phyloP scores from a whole-genome alignment of 2,329 filamentous ascomycete genomes.

The Lomentospora prolificans region DNA sequence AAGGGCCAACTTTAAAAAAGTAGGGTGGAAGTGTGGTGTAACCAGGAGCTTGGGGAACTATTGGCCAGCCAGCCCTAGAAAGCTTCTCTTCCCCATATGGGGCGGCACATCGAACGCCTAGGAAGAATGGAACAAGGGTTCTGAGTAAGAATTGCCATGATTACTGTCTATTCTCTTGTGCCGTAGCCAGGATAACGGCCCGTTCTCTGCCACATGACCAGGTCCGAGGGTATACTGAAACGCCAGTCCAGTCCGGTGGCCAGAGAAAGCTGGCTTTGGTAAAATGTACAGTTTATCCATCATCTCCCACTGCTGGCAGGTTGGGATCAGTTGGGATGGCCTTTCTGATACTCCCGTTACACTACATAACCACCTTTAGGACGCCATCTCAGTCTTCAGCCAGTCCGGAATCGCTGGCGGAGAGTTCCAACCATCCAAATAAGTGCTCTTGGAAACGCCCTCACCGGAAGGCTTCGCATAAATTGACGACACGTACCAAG shows the following conservation, averaged over 20 bases:
- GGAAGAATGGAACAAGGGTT: no score
- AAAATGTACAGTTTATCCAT: not conserved
- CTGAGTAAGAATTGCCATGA: no score
- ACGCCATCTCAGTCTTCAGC: slow-evolving; percentile 42
- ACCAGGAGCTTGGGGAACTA: not conserved
- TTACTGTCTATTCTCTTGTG: no score
- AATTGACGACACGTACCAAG: slow-evolving; percentile 61
- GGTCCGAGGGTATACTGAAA: no score
- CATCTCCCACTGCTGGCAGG: not conserved
- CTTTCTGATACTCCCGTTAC: not conserved
- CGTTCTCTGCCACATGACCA: no score
- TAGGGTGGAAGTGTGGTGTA: not conserved
- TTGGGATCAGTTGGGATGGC: no score
- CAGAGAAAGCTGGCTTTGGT: not conserved
- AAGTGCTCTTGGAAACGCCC: slow-evolving; percentile 40
- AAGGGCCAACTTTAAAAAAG: not conserved
- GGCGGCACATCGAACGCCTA: no score
- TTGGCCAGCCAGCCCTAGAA: no score
- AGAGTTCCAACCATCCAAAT: slow-evolving; percentile 51
- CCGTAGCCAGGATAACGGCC: no score
- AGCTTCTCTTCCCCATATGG: no score
- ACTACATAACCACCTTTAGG: not conserved
- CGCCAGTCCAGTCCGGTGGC: no score
- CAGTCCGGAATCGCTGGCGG: slow-evolving; percentile 50
- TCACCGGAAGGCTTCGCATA: slow-evolving; percentile 56